Percentiles rank a stretch among this genome's conserved stretches.
Evolutionary conservation across 768 basidiomycete genomes (phyloP).

Genomic region (Suillus luteus): DNA sequence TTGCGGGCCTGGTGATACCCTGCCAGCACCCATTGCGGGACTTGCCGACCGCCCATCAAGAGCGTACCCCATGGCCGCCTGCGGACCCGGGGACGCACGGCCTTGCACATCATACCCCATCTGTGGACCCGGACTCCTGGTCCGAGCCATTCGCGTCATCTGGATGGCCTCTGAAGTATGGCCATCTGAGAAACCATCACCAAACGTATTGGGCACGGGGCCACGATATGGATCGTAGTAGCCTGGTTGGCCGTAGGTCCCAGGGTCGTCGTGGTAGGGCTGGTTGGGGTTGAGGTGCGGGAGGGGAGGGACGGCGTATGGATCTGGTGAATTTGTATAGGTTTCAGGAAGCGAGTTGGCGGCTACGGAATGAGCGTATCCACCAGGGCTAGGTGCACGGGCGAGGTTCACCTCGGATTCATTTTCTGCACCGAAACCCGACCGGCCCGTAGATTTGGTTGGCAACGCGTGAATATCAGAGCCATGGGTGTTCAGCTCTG

Average conservation of each 20-base stretch:
- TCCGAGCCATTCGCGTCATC: slow-evolving; percentile 65
- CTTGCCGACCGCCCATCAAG: slow-evolving; percentile 32
- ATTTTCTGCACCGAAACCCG: slow-evolving; percentile 65
- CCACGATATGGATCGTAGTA: slow-evolving; percentile 85
- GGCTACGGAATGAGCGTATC: slow-evolving; percentile 47
- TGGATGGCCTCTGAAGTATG: slow-evolving; percentile 63
- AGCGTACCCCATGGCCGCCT: slow-evolving; percentile 41
- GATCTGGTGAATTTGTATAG: slow-evolving; percentile 48
- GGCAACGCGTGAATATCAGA: slow-evolving; percentile 66
- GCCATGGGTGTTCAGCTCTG: slow-evolving; percentile 73
- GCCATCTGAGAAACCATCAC: slow-evolving; percentile 37
- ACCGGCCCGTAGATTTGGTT: slow-evolving; percentile 65
- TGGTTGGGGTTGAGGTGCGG: slow-evolving; percentile 79
- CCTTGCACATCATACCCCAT: slow-evolving; percentile 40
- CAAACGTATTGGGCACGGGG: slow-evolving; percentile 67
- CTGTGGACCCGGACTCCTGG: slow-evolving; percentile 44
- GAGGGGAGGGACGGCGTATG: slow-evolving; percentile 82
- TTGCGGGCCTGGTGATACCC: slow-evolving; percentile 49
- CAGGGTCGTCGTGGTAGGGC: slow-evolving; percentile 77
- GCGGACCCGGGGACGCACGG: slow-evolving; percentile 43
- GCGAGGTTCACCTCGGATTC: slow-evolving; percentile 59
- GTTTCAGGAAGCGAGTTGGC: slow-evolving; percentile 48
- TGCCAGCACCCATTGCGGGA: slow-evolving; percentile 32
- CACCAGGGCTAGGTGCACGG: slow-evolving; percentile 47
- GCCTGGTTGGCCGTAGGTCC: slow-evolving; percentile 36